Evolutionary conservation across 352 stramenopile species (phyloP), one percentile per base, ranked within the genome.

Genomic region (Peronospora belbahrii): DNA sequence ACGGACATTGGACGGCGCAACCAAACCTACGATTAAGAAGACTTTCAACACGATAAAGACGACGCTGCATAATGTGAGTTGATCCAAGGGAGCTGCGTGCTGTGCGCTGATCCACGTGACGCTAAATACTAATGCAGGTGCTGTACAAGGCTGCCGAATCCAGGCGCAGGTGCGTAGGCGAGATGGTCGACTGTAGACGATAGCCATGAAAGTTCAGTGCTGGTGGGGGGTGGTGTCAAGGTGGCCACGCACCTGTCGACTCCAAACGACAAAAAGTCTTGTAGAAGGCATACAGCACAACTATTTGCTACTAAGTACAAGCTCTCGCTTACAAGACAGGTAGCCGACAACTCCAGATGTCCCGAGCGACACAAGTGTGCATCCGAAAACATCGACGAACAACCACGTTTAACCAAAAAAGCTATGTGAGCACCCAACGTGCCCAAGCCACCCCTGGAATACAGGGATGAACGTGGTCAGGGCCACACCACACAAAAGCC

Each of bases 101-200:
- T n/a, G n/a, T n/a, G n/a, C n/a, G n/a, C n/a, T n/a, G n/a, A n/a
- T n/a, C n/a, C n/a, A n/a, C n/a, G n/a, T n/a, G n/a, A 85, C 60
- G n/a, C 70, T 67, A 13, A 81, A 35, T 9, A 85, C 44, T 34
- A 58, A 77, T 14, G 37, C 67, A 34, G 4, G 60, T 59, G 18
- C 75, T 56, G 23, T 0, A 87, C 65, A 22, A 85, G 50, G 35
- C 65, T 74, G 5, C 75, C 73, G 7, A 87, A 51, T 15, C 75
- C 75, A 7, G 75, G 75, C 2, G 75, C 85, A 0, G 85, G 42
- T 0, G 75, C 75, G 31, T 85, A 87, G n/a, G 73, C 75, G n/a
- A 87, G 49, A 40, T 85, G 85, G n/a, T 85, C 75, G 9, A 87
- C 73, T 5, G 75, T 76, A 18, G 70, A 73, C n/a, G n/a, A 85